Base-by-base conservation (phyloP, 345 rosid genomes). In the Mallotus nudiflorus region DNA sequence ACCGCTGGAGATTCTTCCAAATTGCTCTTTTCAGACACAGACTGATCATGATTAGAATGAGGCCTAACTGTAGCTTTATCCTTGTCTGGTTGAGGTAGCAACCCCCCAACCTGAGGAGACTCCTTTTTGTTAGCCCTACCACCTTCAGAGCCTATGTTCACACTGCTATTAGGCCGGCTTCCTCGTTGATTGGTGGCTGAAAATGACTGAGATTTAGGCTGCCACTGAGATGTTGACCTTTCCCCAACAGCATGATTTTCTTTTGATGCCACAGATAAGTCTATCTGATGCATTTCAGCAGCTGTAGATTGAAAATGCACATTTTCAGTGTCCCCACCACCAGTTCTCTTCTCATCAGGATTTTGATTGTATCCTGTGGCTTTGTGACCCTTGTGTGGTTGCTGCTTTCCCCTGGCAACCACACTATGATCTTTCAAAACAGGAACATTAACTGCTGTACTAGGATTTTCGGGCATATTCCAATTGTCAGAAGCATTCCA, bases 171-270 rank as follows among this genome's bases (percentile, higher is more conserved):
- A 45, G 82, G 57, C 78, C 84, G 81, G 75, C 70, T 86, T 61
- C 78, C 82, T 39, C 73, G 80, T 62, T 78, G 78, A 75, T 62
- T 77, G 67, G 76, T 54, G 59, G 74, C 49, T 62, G 73, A 73
- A 39, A 59, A 71, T 78, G 85, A 31, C 48, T 83, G 91, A 14
- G 88, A 69, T 73, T 81, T 93, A 28, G 93, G 96, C 67, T 90
- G 93, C 96, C 96, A 90, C 16, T 90, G 92, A 69, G 89, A 71
- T 49, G 81, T 48, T 69, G 83, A 56, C 58, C 81, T 77, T 65
- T 91, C 93, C 51, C 85, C 91, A 64, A 42, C 66, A 71, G 67
- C 78, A 77, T 80, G 88, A 66, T 74, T 82, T 78, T 89, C 98
- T 79, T 85, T 91, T 40, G 88, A 82, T 53, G 78, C 68, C 78